Percentiles rank a stretch among this genome's conserved stretches.
These are phyloP conservation scores for Sporothrix humicola DNA, from an alignment of 2,329 filamentous ascomycete species.

Conservation along the genomic window DNA sequence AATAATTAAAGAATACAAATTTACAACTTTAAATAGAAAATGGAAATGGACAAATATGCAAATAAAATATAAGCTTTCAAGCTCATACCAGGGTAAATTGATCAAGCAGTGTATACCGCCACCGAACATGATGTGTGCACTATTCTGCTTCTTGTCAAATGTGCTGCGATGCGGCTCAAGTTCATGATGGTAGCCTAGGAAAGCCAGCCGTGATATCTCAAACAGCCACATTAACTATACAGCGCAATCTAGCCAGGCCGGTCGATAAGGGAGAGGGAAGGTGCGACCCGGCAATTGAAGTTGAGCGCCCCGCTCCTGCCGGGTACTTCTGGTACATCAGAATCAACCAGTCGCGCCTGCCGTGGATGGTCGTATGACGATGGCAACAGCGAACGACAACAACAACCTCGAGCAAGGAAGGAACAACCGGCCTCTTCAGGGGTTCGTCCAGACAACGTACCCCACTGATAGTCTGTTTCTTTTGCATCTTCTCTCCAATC, in stretches of 20 bases:
- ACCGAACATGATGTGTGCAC: no score
- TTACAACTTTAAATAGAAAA: not conserved
- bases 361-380: constrained; percentile 1
- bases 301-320: not conserved
- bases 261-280: not conserved
- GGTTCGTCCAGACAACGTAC: no score
- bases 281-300: not conserved
- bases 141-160: not conserved
- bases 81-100: no score
- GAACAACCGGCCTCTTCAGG: not conserved
- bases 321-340: not conserved
- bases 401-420: not conserved
- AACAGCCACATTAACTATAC: not conserved
- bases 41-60: not conserved
- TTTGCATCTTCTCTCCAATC: not conserved
- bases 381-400: not conserved
- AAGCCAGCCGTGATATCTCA: not conserved
- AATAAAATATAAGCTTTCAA: no score
- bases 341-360: constrained; percentile 4
- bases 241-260: no score
- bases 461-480: no score
- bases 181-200: not conserved
- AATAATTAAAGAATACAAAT: not conserved
- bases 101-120: no score
- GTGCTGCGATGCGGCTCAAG: not conserved